Evolutionary conservation across 1,284 basidiomycete species (phyloP).

Genomic region (Sporisorium graminicola): DNA sequence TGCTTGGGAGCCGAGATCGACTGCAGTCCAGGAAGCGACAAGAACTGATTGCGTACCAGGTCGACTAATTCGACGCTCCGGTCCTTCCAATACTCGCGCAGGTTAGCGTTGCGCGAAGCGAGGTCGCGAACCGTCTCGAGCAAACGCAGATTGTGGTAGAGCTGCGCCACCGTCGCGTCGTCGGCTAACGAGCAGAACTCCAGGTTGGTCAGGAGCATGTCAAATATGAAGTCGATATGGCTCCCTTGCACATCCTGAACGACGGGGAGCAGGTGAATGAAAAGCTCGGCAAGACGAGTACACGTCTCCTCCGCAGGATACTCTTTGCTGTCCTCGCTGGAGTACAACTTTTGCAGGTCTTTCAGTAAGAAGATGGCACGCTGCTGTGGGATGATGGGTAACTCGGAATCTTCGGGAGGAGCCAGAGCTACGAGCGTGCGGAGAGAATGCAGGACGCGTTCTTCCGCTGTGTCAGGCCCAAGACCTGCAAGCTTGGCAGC

Average conservation of each 20-base stretch:
- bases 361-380: constrained; percentile 91
- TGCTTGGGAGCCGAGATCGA: constrained; percentile 33
- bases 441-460: constrained; percentile 79
- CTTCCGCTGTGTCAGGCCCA: constrained; percentile 76
- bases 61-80: constrained; percentile 75
- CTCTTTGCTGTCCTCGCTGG: constrained; percentile 74
- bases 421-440: constrained; percentile 81
- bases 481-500: constrained; percentile 84
- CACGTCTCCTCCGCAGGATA: constrained; percentile 81
- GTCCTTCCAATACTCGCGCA: constrained; percentile 79
- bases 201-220: constrained; percentile 87
- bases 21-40: constrained; percentile 65
- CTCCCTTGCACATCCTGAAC: constrained; percentile 86
- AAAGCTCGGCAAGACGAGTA: constrained; percentile 80
- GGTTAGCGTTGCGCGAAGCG: constrained; percentile 78
- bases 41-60: constrained; percentile 76
- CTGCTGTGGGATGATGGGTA: constrained; percentile 84
- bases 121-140: constrained; percentile 81
- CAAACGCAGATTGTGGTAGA: constrained; percentile 80
- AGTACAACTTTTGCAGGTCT: constrained; percentile 85
- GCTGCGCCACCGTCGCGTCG: constrained; percentile 74
- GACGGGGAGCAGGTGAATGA: constrained; percentile 84
- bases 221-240: constrained; percentile 94
- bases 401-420: constrained; percentile 81
- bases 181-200: constrained; percentile 80